Base-by-base conservation (phyloP, 345 rosid species). In the Viola odorata region DNA sequence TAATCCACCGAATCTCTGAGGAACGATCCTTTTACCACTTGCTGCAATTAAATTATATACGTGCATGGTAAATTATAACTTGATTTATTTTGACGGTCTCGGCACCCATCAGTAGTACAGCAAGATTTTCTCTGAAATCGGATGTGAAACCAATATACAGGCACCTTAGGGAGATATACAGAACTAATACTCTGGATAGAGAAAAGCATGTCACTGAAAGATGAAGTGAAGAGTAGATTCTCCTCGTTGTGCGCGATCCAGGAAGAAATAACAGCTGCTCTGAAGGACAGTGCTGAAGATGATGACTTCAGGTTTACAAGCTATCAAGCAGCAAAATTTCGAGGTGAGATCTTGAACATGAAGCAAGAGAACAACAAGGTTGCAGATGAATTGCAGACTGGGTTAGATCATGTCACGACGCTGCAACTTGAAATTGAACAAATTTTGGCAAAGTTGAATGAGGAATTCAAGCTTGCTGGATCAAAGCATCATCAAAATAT, bases 281-380 rank as follows among this genome's bases (percentile, higher is more conserved):
- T 86, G 65, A 88, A 78, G 64, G 69, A 55, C 3, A 88, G 98
- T 57, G 96, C 96, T 13, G 94, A 86, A 75, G 91, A 85, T 37
- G 88, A 95, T 4, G 97, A 88, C 57, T 86, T 91, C 81, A 82
- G 41, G 59, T 95, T 95, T 64, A 95, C 99, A n/a, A 91, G 96
- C 76, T 86, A 81, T 60, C 94, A 95, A 63, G 99, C 97, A 38
- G 99, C 97, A 1, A 95, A 91, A 69, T 91, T 95, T 74, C 98
- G 87, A 69, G 96, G 98, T 3, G 99, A 95, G 79, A 75, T 91
- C 64, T 70, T 91, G 85, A 95, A 86, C 82, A 95, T 95, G 99
- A 95, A 95, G 68, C 99, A 95, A 60, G 99, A 95, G 80, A 95
- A 95, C 57, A 88, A 85, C 78, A 95, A 86, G 74, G 96, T 95